Conservation (phyloP, 768 basidiomycete species). For the Daedalea quercina region DNA sequence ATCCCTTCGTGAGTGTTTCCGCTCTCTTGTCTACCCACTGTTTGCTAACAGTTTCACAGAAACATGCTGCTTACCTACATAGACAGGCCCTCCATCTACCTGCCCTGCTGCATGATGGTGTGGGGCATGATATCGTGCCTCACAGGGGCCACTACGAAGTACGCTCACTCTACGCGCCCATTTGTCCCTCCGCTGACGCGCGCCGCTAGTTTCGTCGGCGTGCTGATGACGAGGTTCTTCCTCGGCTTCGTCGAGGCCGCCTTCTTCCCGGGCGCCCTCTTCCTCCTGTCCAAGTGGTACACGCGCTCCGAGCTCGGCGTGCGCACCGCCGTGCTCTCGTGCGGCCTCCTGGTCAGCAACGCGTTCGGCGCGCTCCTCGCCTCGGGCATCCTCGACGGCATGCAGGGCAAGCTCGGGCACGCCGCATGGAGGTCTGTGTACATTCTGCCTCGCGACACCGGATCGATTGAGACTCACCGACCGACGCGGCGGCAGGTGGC, state of each 20-base stretch:
- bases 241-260: conserved; percentile 57
- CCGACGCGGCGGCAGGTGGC: conserved; percentile 41
- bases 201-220: conserved; percentile 42
- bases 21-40: background rate
- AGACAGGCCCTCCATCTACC: conserved; percentile 62
- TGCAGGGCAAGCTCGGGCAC: conserved; percentile 63
- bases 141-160: conserved; percentile 30
- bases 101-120: conserved; percentile 58
- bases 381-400: conserved; percentile 62
- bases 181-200: background rate
- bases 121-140: conserved; percentile 54
- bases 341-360: conserved; percentile 73
- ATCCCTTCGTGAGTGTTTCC: conserved; percentile 53
- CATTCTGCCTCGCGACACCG: background rate
- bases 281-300: conserved; percentile 68
- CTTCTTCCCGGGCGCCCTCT: conserved; percentile 65
- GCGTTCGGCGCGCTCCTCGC: conserved; percentile 79
- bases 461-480: background rate
- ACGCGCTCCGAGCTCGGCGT: conserved; percentile 63
- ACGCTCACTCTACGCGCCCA: background rate
- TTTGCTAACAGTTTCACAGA: conserved; percentile 28
- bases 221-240: conserved; percentile 64
- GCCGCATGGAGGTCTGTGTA: conserved; percentile 63
- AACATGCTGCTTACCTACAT: conserved; percentile 66
- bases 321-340: conserved; percentile 60